Base-by-base conservation (phyloP, 441 rosid genomes). In the Cnidoscolus chayamansa region DNA sequence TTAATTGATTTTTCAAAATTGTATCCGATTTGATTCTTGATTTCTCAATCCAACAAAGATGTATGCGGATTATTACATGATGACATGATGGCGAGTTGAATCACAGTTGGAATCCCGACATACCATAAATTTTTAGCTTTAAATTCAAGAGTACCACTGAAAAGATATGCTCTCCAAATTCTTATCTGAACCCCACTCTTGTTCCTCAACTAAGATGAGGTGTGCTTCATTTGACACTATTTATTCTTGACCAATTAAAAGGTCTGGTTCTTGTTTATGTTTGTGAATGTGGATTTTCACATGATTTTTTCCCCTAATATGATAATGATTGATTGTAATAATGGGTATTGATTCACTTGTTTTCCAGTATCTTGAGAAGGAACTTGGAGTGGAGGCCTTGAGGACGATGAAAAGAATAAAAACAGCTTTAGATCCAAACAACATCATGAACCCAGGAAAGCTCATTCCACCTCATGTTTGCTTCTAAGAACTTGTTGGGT, bases 381-480 rank as follows among this genome's bases (percentile, higher is more conserved):
- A 94, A 80, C 88, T 84, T 9, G 99, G 97, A 51, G 76, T 85
- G 37, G 99, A 90, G 85, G 89, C 89, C 53, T 78, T 94, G 77
- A 82, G 80, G 85, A 89, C 92, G 0, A 92, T 94, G 99, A 94
- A 88, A 81, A 85, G 70, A 79, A 90, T 94, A 63, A 94, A 92
- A 85, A 79, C 70, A 31, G 86, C 91, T 0, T 78, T 94, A 75
- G 98, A 92, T 79, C 98, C 97, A 20, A 87, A 92, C 81, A 78
- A 86, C 72, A 92, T 90, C 72, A 92, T 94, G 97, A 94, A 94
- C 74, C 99, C 97, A 11, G 98, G 97, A 79, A 94, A 94, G 88
- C 82, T 94, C 37, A 90, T 94, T 71, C 97, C 97, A 55, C 90
- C 98, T 16, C 97, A 94, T 74, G 82, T 92, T 64, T 94, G 97